phyloP scores from a whole-genome alignment of 805 yeast species.

The Metschnikowia gelsemii region DNA sequence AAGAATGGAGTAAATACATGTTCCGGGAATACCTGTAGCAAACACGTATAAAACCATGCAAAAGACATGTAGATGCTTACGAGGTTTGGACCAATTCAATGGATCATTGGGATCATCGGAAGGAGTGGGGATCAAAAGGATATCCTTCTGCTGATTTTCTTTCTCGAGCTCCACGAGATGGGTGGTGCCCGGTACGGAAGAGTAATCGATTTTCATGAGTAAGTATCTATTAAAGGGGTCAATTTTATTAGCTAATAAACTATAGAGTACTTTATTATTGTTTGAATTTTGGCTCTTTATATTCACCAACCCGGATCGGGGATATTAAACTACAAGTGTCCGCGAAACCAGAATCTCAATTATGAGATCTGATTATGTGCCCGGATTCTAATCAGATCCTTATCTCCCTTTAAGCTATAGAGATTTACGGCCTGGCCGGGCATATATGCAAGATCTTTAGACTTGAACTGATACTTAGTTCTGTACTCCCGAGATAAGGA shows the following conservation, averaged over 20 bases:
- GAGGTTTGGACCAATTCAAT: conserved; percentile 53
- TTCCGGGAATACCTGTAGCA: conserved; percentile 38
- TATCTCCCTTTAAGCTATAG: not conserved
- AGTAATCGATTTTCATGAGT: conserved; percentile 14
- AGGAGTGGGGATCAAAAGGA: conserved; percentile 65
- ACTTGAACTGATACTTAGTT: too few relatives aligned
- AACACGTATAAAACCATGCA: conserved; percentile 37
- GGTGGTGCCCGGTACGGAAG: conserved; percentile 49
- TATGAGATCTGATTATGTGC: too few relatives aligned
- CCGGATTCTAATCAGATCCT: not conserved
- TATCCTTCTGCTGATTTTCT: conserved; percentile 31
- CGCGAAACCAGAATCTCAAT: too few relatives aligned
- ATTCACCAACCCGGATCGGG: too few relatives aligned
- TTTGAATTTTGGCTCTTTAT: too few relatives aligned
- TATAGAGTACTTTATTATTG: too few relatives aligned
- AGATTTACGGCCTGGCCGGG: too few relatives aligned
- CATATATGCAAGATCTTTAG: too few relatives aligned
- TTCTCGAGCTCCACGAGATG: conserved; percentile 47
- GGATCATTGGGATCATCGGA: conserved; percentile 71
- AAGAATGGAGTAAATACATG: conserved; percentile 19
- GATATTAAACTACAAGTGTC: too few relatives aligned
- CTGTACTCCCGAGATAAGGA: too few relatives aligned
- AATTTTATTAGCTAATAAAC: too few relatives aligned
- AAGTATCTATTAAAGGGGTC: not conserved
- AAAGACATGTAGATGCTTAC: conserved; percentile 49